Percentiles rank a stretch among this genome's conserved stretches.
Conservation (phyloP, 108 stramenopile genomes). For the Asterionellopsis glacialis region DNA sequence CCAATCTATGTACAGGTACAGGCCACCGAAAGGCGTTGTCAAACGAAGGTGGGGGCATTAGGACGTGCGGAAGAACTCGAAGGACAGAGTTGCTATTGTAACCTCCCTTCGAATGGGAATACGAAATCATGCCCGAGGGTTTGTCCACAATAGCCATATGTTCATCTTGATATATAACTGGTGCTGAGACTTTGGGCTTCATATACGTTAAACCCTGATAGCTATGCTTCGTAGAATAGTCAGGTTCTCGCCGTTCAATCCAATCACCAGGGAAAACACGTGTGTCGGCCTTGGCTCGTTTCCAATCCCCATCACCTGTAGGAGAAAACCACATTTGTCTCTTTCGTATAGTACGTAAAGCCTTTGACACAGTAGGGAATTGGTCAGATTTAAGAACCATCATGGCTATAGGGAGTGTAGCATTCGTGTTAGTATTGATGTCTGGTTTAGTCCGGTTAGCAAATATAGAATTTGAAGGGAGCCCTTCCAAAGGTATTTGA, state of each 20-base stretch:
- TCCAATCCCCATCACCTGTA: no score
- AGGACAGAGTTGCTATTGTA: background rate
- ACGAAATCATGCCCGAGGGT: background rate
- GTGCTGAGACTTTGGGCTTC: no score
- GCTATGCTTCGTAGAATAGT: no score
- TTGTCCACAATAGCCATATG: background rate
- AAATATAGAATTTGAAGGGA: no score
- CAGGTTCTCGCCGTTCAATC: no score
- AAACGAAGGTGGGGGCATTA: background rate
- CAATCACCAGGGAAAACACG: no score
- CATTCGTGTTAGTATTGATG: background rate
- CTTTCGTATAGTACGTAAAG: background rate
- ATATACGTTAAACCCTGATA: no score
- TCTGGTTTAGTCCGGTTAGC: no score
- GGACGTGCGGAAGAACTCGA: background rate
- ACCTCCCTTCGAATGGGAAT: slow-evolving; percentile 1
- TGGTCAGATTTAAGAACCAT: background rate
- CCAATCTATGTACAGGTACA: background rate
- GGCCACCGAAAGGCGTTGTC: background rate
- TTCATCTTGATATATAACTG: slow-evolving; percentile 2
- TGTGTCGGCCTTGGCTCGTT: no score
- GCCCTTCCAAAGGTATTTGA: no score
- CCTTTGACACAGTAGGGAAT: background rate
- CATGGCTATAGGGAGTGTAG: background rate
- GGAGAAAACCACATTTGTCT: background rate